These are phyloP conservation scores for Nothophytophthora sp. DNA, from an alignment of 352 stramenopile genomes.

Conservation along the genomic window DNA sequence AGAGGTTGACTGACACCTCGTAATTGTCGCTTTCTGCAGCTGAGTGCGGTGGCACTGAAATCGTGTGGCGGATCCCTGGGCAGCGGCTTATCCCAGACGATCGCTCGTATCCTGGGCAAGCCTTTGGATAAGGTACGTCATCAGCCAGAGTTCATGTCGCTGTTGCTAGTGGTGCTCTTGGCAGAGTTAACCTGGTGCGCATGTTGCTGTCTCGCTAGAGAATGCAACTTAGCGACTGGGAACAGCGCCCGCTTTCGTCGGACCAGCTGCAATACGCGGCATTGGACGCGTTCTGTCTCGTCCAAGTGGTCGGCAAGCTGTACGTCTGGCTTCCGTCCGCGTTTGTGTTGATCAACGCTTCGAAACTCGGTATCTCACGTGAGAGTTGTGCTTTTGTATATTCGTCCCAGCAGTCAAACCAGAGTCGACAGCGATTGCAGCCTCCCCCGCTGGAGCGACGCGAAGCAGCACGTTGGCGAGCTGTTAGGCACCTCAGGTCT, in stretches of 20 bases:
- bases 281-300: slow-evolving; percentile 29
- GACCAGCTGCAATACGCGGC: slow-evolving; percentile 29
- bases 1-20: neutral
- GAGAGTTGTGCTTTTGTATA: neutral
- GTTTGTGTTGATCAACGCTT: neutral
- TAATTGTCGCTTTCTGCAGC: slow-evolving; percentile 12
- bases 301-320: slow-evolving; percentile 21
- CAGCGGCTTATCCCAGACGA: slow-evolving; percentile 48
- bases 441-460: slow-evolving; percentile 4
- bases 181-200: neutral
- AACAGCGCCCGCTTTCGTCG: slow-evolving; percentile 23
- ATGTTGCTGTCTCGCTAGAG: slow-evolving; percentile 10
- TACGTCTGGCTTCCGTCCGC: slow-evolving; percentile 1
- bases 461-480: slow-evolving; percentile 1
- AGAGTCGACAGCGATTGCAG: neutral
- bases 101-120: slow-evolving; percentile 44
- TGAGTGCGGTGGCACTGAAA: slow-evolving; percentile 32
- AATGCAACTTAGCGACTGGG: slow-evolving; percentile 38
- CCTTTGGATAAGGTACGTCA: slow-evolving; percentile 59
- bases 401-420: neutral
- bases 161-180: neutral
- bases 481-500: slow-evolving; percentile 1
- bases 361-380: too few relatives aligned
- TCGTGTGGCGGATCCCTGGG: slow-evolving; percentile 18
- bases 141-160: neutral